phyloP scores from a whole-genome alignment of 257 asterid genomes.

The Capsicum chinense region DNA sequence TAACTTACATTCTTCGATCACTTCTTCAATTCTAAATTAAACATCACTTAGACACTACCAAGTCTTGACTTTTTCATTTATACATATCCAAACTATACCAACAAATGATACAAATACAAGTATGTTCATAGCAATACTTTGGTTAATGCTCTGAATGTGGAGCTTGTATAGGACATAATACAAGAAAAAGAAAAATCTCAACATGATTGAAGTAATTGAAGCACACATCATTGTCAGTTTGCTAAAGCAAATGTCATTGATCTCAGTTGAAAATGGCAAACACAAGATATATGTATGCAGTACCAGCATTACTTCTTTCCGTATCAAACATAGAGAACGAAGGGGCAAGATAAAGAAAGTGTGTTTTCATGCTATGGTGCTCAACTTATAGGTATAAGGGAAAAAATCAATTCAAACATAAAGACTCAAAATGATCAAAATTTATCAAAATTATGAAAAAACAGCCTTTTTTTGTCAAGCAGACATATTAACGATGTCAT shows the following conservation, averaged over 20 bases:
- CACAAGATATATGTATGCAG: neutral
- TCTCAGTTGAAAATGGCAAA: neutral
- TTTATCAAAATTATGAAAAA: too few relatives aligned
- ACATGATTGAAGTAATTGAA: conserved; percentile 3
- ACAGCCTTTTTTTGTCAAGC: too few relatives aligned
- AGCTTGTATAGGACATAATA: neutral
- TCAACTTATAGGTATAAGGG: too few relatives aligned
- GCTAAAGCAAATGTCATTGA: neutral
- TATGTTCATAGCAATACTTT: neutral
- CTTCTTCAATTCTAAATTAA: neutral
- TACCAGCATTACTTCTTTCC: neutral
- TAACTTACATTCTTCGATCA: too few relatives aligned
- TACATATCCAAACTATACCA: neutral
- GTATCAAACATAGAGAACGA: neutral
- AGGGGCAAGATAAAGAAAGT: neutral
- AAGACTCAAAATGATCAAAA: too few relatives aligned
- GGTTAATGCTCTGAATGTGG: conserved; percentile 18
- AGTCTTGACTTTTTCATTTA: neutral
- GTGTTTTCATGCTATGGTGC: too few relatives aligned
- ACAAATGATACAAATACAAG: neutral
- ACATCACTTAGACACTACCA: neutral
- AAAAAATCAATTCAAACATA: too few relatives aligned
- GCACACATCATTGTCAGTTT: neutral
- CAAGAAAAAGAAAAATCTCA: neutral
- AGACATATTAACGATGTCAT: too few relatives aligned